A percentile compares a stretch with the other conserved stretches of the same genome.
phyloP scores from a whole-genome alignment of 345 rosid species.

The Eucalyptus tenuipes region DNA sequence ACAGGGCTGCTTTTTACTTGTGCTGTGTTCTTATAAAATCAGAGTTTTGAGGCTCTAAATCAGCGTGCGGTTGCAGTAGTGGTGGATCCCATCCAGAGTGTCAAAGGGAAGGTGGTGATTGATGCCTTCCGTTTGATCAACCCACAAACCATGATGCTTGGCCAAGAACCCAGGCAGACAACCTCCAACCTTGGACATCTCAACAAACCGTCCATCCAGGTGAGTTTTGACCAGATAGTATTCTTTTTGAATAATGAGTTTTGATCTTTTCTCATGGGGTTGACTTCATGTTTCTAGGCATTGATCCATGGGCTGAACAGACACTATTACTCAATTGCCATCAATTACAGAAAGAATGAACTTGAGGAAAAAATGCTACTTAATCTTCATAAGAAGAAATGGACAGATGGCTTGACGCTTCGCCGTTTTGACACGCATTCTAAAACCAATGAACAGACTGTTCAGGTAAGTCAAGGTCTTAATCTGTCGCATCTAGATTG shows the following conservation, averaged over 20 bases:
- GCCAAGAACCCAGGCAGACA: slow-evolving; percentile 98
- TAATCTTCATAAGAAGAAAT: slow-evolving; percentile 97
- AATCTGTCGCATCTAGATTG: background rate
- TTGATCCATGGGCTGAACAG: slow-evolving; percentile 97
- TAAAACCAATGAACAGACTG: slow-evolving; percentile 84
- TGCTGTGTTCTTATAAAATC: background rate
- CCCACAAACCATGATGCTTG: slow-evolving; percentile 99
- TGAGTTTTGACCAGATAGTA: slow-evolving; percentile 7
- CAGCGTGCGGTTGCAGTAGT: slow-evolving; percentile 99
- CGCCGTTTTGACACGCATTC: slow-evolving; percentile 79
- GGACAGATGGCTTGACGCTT: slow-evolving; percentile 98
- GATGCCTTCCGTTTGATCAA: slow-evolving; percentile 96
- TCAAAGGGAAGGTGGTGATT: slow-evolving; percentile 96
- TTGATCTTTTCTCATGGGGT: background rate
- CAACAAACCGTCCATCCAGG: slow-evolving; percentile 97
- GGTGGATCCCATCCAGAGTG: slow-evolving; percentile 98
- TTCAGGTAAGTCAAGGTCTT: slow-evolving; percentile 44
- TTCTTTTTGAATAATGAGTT: background rate
- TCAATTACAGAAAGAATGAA: slow-evolving; percentile 94
- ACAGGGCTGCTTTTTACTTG: background rate
- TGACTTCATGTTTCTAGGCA: slow-evolving; percentile 41
- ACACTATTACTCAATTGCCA: slow-evolving; percentile 97
- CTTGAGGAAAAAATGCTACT: slow-evolving; percentile 97
- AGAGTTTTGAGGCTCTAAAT: slow-evolving; percentile 99
- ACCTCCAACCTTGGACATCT: slow-evolving; percentile 98